Conservation (phyloP, 1,139 yeast species). For the Groenewaldozyma sp. region DNA sequence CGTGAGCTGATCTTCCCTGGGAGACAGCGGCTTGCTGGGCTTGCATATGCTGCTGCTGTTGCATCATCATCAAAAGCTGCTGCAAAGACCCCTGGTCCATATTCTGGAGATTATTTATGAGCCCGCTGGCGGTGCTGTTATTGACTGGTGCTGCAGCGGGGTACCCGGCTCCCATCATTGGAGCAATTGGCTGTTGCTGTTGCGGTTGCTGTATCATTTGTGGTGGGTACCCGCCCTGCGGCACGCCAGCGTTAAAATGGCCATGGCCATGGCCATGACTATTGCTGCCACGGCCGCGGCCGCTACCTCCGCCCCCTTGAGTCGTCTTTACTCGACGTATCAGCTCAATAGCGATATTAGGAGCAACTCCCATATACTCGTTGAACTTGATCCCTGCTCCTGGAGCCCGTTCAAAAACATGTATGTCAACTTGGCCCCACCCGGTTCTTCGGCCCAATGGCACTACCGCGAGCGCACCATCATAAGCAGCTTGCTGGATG, state of each 20-base stretch:
- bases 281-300: no score
- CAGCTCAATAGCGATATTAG: slow-evolving; percentile 54
- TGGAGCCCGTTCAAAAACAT: slow-evolving; percentile 57
- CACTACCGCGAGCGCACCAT: slow-evolving; percentile 68
- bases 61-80: slow-evolving; percentile 23
- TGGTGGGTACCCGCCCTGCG: slow-evolving; percentile 10
- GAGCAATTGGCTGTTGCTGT: slow-evolving; percentile 5
- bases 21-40: slow-evolving; percentile 7
- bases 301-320: not conserved
- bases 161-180: not conserved
- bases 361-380: slow-evolving; percentile 63
- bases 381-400: slow-evolving; percentile 75
- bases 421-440: slow-evolving; percentile 49
- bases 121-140: slow-evolving; percentile 11
- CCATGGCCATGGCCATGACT: no score
- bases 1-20: no score
- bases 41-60: slow-evolving; percentile 22
- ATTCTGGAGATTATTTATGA: slow-evolving; percentile 22
- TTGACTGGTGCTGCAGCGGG: not conserved
- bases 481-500: slow-evolving; percentile 70
- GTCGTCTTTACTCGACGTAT: no score
- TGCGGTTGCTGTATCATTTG: not conserved
- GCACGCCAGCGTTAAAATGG: no score
- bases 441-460: slow-evolving; percentile 43
- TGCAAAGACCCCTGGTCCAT: slow-evolving; percentile 28